Evolutionary conservation across 2,329 filamentous ascomycete species (phyloP).

Genomic region (Cordyceps fumosorosea): DNA sequence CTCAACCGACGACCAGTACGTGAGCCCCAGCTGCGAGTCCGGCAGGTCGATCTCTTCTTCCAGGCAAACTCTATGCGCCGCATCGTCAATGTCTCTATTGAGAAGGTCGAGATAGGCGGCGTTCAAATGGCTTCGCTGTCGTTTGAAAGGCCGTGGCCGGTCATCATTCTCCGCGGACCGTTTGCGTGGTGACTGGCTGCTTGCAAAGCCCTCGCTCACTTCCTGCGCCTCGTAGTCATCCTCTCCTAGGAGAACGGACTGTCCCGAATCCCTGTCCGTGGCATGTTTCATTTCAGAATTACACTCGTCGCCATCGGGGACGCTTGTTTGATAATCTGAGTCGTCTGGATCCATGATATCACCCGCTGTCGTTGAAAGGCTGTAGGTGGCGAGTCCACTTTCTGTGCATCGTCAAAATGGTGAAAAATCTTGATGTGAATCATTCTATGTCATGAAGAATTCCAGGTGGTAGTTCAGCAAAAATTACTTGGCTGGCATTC

Average conservation of each 20-base stretch:
- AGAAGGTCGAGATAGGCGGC: conserved; percentile 42
- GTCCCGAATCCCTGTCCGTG: conserved; percentile 13
- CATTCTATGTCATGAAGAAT: not conserved
- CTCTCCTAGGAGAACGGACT: conserved; percentile 15
- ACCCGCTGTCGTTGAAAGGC: conserved; percentile 8
- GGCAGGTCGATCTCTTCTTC: conserved; percentile 25
- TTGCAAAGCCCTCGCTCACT: conserved; percentile 12
- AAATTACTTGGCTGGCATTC: not conserved
- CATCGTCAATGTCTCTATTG: conserved; percentile 53
- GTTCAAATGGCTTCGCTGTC: conserved; percentile 37
- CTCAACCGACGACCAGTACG: conserved; percentile 63
- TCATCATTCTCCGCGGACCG: conserved; percentile 21
- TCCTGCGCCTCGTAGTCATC: conserved; percentile 4
- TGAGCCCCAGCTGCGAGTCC: conserved; percentile 58
- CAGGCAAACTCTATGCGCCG: conserved; percentile 31
- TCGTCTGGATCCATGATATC: conserved; percentile 10
- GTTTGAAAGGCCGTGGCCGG: conserved; percentile 35
- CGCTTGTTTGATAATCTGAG: not conserved
- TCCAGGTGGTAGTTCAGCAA: not conserved
- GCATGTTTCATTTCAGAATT: conserved; percentile 4
- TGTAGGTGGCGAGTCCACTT: not conserved
- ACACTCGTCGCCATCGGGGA: not conserved
- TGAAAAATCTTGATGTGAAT: not conserved
- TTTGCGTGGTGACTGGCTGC: conserved; percentile 21
- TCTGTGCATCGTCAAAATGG: conserved; percentile 3